phyloP scores from a whole-genome alignment of 1,139 yeast species.

The Geotrichum siamense region DNA sequence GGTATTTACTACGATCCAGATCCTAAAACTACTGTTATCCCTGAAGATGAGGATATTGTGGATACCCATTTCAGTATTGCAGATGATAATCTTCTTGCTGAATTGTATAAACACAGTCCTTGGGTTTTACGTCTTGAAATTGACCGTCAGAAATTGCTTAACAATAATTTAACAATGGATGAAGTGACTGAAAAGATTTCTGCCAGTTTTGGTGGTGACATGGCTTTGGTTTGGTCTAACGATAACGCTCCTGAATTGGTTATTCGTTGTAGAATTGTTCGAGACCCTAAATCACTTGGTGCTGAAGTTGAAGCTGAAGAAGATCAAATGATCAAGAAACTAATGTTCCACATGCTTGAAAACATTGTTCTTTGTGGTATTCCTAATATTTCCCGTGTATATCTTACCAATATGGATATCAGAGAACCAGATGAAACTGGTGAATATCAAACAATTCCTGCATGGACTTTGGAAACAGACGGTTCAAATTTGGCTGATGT shows the following conservation, averaged over 20 bases:
- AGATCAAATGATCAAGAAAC: slow-evolving; percentile 90
- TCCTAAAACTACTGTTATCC: slow-evolving; percentile 91
- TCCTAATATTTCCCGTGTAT: slow-evolving; percentile 85
- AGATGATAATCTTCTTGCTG: slow-evolving; percentile 93
- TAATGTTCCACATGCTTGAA: slow-evolving; percentile 94
- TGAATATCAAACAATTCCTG: slow-evolving; percentile 80
- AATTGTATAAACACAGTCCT: slow-evolving; percentile 90
- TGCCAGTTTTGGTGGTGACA: slow-evolving; percentile 87
- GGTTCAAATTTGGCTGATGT: slow-evolving; percentile 96
- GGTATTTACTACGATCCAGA: slow-evolving; percentile 98
- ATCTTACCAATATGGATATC: slow-evolving; percentile 86
- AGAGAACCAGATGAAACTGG: slow-evolving; percentile 76
- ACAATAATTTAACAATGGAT: slow-evolving; percentile 95
- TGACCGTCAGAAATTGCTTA: slow-evolving; percentile 98
- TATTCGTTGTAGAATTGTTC: slow-evolving; percentile 95
- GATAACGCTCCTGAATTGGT: slow-evolving; percentile 96
- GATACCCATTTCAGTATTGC: slow-evolving; percentile 97
- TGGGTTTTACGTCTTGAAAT: slow-evolving; percentile 95
- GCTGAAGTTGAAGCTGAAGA: slow-evolving; percentile 95
- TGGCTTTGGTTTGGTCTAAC: slow-evolving; percentile 98
- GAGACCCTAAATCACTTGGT: slow-evolving; percentile 90
- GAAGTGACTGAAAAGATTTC: slow-evolving; percentile 96
- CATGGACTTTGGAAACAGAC: slow-evolving; percentile 98
- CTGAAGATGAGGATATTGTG: slow-evolving; percentile 94
- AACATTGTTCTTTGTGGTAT: slow-evolving; percentile 94